Evolutionary conservation across 176 grass and related monocot species (phyloP).

Genomic region (Paspalum vaginatum): DNA sequence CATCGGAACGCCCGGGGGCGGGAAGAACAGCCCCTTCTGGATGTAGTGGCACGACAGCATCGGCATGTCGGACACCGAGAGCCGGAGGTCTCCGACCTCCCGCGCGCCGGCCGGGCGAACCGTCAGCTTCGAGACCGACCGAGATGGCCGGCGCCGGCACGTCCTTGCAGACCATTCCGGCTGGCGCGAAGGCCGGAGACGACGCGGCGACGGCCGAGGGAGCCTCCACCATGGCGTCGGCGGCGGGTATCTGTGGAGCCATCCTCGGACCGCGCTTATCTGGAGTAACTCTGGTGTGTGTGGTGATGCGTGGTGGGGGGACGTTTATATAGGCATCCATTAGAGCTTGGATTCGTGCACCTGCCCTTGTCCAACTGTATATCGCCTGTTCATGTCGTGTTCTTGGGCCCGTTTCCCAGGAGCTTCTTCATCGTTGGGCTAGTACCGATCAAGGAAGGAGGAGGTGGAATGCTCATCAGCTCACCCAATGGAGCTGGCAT

Average conservation of each 20-base stretch:
- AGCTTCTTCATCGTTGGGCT: neutral
- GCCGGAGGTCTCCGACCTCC: conserved; percentile 54
- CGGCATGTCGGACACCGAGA: conserved; percentile 91
- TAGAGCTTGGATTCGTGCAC: conserved; percentile 10
- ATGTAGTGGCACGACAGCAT: conserved; percentile 99
- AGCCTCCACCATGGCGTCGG: conserved; percentile 33
- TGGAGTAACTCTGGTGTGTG: neutral
- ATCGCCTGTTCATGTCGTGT: neutral
- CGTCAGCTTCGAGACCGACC: conserved; percentile 51
- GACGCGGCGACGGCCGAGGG: neutral
- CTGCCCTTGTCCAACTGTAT: neutral
- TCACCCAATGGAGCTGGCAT: neutral
- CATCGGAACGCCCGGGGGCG: conserved; percentile 40
- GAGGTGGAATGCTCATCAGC: neutral
- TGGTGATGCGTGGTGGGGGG: neutral
- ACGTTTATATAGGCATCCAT: conserved; percentile 43
- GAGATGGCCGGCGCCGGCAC: conserved; percentile 17
- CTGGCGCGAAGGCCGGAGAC: neutral
- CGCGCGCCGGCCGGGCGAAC: conserved; percentile 40
- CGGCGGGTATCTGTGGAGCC: conserved; percentile 33
- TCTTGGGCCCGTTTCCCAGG: neutral
- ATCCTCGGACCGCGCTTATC: conserved; percentile 17
- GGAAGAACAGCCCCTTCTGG: conserved; percentile 90
- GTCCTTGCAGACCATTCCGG: conserved; percentile 28
- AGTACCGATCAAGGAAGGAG: neutral